These are phyloP conservation scores for Penicillium sp. DNA, from an alignment of 2,329 filamentous ascomycete genomes.

Conservation along the genomic window DNA sequence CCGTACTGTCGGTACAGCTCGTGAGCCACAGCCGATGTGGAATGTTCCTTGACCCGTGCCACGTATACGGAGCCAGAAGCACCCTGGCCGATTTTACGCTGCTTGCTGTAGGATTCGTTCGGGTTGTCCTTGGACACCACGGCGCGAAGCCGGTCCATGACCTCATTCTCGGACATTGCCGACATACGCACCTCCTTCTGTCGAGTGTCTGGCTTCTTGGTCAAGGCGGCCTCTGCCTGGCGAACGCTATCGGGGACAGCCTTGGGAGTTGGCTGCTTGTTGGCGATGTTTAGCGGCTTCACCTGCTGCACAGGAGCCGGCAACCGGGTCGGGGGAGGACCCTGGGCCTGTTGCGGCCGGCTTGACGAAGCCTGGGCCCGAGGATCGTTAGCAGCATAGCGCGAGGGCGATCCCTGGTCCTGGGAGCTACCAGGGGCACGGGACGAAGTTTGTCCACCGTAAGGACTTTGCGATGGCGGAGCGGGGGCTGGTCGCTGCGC, in stretches of 20 bases:
- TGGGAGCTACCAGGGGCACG: constrained; percentile 34
- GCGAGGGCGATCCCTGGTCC: constrained; percentile 38
- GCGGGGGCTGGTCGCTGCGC: constrained; percentile 84
- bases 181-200: constrained; percentile 97
- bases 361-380: constrained; percentile 42
- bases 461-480: constrained; percentile 54
- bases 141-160: constrained; percentile 93
- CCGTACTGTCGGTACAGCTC: constrained; percentile 78
- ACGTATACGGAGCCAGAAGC: constrained; percentile 98
- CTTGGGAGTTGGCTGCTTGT: constrained; percentile 58
- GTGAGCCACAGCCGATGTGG: constrained; percentile 76
- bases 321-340: constrained; percentile 58
- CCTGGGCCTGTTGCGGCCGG: constrained; percentile 44
- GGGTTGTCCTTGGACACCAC: constrained; percentile 96
- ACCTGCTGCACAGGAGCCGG: constrained; percentile 59
- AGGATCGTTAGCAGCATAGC: constrained; percentile 35
- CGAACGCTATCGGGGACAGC: constrained; percentile 67
- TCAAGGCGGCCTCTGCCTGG: constrained; percentile 85
- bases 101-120: constrained; percentile 93
- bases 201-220: constrained; percentile 73
- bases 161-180: constrained; percentile 93
- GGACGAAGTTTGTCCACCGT: constrained; percentile 33
- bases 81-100: constrained; percentile 99
- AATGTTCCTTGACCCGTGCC: constrained; percentile 87
- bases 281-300: constrained; percentile 76